Evolutionary conservation across 352 stramenopile species (phyloP), one percentile per base, ranked within the genome.

Genomic region (Phytophthora hibernalis): DNA sequence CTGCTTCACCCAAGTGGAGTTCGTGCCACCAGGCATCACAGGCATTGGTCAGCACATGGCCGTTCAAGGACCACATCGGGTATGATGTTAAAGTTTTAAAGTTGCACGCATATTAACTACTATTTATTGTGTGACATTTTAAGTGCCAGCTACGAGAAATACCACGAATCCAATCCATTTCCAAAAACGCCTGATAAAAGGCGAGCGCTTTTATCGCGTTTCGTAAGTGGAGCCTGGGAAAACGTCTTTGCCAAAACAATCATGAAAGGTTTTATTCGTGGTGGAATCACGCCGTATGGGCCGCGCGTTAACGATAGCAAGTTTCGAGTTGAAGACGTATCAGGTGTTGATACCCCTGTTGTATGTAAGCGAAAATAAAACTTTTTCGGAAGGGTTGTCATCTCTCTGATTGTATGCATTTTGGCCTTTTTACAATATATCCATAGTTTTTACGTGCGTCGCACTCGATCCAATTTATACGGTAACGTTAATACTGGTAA

Each of bases 161-260:
- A 68, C 40, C 61, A 62, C 28, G 10, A 57, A 3, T 20, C 52
- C 6, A 56, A 62, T 22, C 40, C 24, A 0, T 68, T 68, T 31
- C 45, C 61, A 6, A 10, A 5, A 13, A 51, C 52, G 5, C 16
- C 52, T 21, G n/a, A 9, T 31, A 62, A n/a, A 61, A 62, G 33
- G 18, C 5, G 52, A 5, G 35, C 43, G 0, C 31, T 68, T 2
- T 10, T 62, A 2, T 62, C 37, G 5, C 51, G 22, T 11, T 42
- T 58, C 2, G 52, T 68, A 0, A 47, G n/a, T 13, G 21, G 54
- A 3, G 43, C 33, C 12, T 68, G 61, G 44, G 24, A 57, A 9
- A 13, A 12, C 3, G 30, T 66, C 12, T n/a, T 33, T 16, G 4
- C 3, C 3, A 31, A 16, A 0, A 52, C 42, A 3, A 60, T 59